Evolutionary conservation across 2,329 filamentous ascomycete genomes (phyloP).

Genomic region (Colletotrichum cereale): DNA sequence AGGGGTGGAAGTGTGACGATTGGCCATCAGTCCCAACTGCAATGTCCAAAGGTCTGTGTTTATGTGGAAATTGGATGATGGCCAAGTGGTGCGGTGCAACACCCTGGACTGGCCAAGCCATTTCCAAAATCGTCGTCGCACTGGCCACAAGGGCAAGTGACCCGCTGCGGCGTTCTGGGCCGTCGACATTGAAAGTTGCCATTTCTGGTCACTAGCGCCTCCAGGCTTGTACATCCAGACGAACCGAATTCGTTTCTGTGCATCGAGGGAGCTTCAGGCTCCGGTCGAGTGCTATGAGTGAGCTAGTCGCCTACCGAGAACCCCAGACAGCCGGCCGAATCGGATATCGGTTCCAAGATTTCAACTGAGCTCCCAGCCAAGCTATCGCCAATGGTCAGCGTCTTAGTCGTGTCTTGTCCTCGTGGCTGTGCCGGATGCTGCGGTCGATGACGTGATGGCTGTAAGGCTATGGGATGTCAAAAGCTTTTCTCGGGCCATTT

Average conservation of each 20-base stretch:
- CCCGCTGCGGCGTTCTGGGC: slow-evolving; percentile 8
- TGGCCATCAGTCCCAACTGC: slow-evolving; percentile 21
- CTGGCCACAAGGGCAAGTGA: slow-evolving; percentile 23
- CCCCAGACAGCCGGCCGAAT: not conserved
- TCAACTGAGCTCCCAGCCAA: not conserved
- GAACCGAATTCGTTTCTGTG: not conserved
- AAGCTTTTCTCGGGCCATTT: not conserved
- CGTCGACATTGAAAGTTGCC: slow-evolving; percentile 1
- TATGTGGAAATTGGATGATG: slow-evolving; percentile 38
- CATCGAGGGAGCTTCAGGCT: not conserved
- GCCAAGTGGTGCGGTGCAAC: slow-evolving; percentile 3
- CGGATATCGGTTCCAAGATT: slow-evolving; percentile 2
- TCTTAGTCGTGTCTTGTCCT: not conserved
- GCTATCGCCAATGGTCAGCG: slow-evolving; percentile 19
- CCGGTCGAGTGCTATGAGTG: not conserved
- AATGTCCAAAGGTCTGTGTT: slow-evolving; percentile 8
- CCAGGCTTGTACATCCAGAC: not conserved
- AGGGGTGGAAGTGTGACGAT: slow-evolving; percentile 21
- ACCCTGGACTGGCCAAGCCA: slow-evolving; percentile 3
- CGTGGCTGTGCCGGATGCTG: slow-evolving; percentile 6
- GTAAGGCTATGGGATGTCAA: slow-evolving; percentile 7
- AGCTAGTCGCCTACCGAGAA: not conserved
- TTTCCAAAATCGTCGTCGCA: slow-evolving; percentile 24
- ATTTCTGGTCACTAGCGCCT: not conserved
- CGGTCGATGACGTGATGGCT: not conserved